These are phyloP conservation scores for Cerrena zonata DNA, from an alignment of 1,284 basidiomycete species.

Conservation along the genomic window DNA sequence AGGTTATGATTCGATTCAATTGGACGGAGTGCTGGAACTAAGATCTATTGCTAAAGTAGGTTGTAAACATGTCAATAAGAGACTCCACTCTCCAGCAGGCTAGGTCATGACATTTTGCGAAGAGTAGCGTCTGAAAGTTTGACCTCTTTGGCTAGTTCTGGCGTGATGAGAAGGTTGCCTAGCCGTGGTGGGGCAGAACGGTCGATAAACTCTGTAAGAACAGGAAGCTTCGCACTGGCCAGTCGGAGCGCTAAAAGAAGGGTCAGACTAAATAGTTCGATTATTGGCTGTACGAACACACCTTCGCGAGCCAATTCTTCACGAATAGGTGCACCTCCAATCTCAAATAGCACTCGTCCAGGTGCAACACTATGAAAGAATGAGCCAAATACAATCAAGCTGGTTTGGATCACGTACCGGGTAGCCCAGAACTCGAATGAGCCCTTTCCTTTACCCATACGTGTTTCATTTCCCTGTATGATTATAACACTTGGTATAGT, in stretches of 20 bases:
- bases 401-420: conserved; percentile 46
- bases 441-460: conserved; percentile 99
- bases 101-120: background rate
- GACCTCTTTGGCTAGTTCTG: conserved; percentile 19
- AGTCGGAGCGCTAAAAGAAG: conserved; percentile 70
- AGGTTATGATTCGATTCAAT: too few relatives aligned
- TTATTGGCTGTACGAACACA: conserved; percentile 33
- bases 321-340: conserved; percentile 82
- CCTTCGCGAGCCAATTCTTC: conserved; percentile 92
- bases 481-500: background rate
- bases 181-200: conserved; percentile 70
- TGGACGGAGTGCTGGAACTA: too few relatives aligned
- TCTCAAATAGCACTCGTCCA: conserved; percentile 92
- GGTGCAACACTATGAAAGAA: conserved; percentile 63
- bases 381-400: background rate
- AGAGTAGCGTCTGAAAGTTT: background rate
- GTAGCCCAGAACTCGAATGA: conserved; percentile 97
- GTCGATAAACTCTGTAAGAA: conserved; percentile 84
- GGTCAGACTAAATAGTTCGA: background rate
- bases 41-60: too few relatives aligned
- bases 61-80: too few relatives aligned
- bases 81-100: too few relatives aligned
- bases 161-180: conserved; percentile 61
- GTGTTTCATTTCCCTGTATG: conserved; percentile 87
- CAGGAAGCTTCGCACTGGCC: conserved; percentile 86